Conservation (phyloP, 352 stramenopile species). For the Phytophthora pisi region DNA sequence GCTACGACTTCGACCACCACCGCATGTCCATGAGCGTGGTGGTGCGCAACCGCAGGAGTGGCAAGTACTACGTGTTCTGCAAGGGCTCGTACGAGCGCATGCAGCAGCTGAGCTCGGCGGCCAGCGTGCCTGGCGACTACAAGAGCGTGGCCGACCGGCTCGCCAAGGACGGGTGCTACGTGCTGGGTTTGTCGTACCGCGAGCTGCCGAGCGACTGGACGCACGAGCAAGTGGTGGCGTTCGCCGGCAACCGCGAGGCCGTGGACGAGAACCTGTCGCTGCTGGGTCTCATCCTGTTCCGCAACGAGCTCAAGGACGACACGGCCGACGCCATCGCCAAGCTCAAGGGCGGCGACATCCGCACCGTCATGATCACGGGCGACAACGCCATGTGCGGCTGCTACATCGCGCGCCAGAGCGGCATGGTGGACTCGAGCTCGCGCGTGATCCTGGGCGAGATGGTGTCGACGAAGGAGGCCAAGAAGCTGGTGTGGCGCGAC, state of each 20-base stretch:
- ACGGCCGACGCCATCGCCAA: constrained; percentile 59
- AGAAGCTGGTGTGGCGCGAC: constrained; percentile 52
- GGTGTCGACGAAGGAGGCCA: constrained; percentile 33
- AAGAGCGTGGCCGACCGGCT: constrained; percentile 34
- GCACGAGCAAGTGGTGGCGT: constrained; percentile 25
- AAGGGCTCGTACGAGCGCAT: constrained; percentile 81
- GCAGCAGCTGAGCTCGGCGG: constrained; percentile 41
- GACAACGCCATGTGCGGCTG: constrained; percentile 61
- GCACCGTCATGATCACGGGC: constrained; percentile 84
- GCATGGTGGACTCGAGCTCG: constrained; percentile 36
- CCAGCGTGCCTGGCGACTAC: constrained; percentile 66
- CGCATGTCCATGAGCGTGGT: constrained; percentile 84
- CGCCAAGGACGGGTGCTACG: constrained; percentile 72
- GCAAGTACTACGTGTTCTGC: constrained; percentile 57
- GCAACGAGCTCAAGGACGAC: constrained; percentile 70
- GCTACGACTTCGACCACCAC: constrained; percentile 84
- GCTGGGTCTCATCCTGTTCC: constrained; percentile 73
- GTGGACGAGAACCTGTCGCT: constrained; percentile 60
- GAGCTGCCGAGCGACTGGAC: constrained; percentile 30
- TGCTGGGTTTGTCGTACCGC: constrained; percentile 61
- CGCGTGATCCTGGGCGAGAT: constrained; percentile 50
- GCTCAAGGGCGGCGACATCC: constrained; percentile 60
- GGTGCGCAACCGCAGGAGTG: constrained; percentile 44
- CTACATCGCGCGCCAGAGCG: constrained; percentile 47
- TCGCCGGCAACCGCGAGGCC: constrained; percentile 46